A percentile compares a stretch with the other conserved stretches of the same genome.
These are phyloP conservation scores for Amaranthus palmeri DNA, from an alignment of 148 eudicot genomes.

Conservation along the genomic window DNA sequence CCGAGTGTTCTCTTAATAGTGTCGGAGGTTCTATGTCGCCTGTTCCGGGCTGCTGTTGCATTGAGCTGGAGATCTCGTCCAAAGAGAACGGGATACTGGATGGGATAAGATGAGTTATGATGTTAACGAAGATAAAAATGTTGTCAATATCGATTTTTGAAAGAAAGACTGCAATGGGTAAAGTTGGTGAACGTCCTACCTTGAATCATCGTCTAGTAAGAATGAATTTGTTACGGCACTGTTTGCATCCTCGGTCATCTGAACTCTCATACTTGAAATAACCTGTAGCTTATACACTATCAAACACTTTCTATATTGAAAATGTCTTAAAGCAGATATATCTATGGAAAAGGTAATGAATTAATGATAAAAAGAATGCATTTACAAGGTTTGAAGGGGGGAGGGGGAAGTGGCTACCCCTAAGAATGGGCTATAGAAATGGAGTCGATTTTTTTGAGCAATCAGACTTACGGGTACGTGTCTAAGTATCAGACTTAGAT, in stretches of 20 bases:
- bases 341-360: too few relatives aligned
- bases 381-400: neutral
- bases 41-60: conserved; percentile 53
- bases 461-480: too few relatives aligned
- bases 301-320: neutral
- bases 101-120: neutral
- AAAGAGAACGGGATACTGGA: conserved; percentile 93
- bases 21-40: conserved; percentile 82
- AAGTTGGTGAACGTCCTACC: conserved; percentile 34
- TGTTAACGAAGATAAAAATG: neutral
- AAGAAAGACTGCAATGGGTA: neutral
- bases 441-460: too few relatives aligned
- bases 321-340: too few relatives aligned
- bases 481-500: too few relatives aligned
- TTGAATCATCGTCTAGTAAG: conserved; percentile 92
- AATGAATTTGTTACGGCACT: conserved; percentile 89
- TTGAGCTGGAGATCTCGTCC: conserved; percentile 87
- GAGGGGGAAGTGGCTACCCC: neutral
- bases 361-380: too few relatives aligned
- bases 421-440: too few relatives aligned
- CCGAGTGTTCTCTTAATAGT: conserved; percentile 80
- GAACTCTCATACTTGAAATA: conserved; percentile 88
- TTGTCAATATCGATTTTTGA: neutral
- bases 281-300: conserved; percentile 48
- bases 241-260: conserved; percentile 97